These are phyloP conservation scores for Panellus pusillus DNA, from an alignment of 768 basidiomycete genomes.

Conservation along the genomic window DNA sequence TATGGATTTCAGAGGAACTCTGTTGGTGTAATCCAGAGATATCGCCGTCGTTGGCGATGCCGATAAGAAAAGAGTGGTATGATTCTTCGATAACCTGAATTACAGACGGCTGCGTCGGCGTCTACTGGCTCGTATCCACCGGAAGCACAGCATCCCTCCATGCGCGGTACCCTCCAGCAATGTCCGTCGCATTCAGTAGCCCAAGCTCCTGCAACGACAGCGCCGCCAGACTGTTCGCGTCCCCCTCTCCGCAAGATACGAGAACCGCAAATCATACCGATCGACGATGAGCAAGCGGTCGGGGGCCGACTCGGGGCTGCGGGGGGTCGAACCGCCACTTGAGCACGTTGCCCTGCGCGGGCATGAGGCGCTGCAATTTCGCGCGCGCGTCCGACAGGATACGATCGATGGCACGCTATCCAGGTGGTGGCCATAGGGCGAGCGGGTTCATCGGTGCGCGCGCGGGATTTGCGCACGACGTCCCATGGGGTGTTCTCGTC, in stretches of 20 bases:
- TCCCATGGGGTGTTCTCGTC: constrained; percentile 72
- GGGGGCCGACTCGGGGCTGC: too few species aligned
- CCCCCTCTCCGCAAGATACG: constrained; percentile 71
- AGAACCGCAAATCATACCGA: constrained; percentile 76
- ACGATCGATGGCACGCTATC: constrained; percentile 58
- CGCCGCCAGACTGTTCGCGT: constrained; percentile 63
- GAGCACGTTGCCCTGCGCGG: constrained; percentile 66
- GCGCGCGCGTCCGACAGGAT: constrained; percentile 61
- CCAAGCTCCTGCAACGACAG: constrained; percentile 68
- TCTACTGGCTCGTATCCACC: constrained; percentile 30
- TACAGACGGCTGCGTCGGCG: constrained; percentile 2
- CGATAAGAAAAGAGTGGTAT: too few species aligned
- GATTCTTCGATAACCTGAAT: constrained; percentile 4
- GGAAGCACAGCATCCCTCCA: constrained; percentile 73
- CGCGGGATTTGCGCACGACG: constrained; percentile 63
- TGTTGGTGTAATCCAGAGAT: too few species aligned
- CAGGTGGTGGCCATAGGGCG: constrained; percentile 61
- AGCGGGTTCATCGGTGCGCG: constrained; percentile 60
- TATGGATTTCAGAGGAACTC: too few species aligned
- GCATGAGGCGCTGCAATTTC: constrained; percentile 62
- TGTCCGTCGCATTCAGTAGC: constrained; percentile 72
- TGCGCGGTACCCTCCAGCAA: constrained; percentile 70
- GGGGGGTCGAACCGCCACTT: constrained; percentile 83
- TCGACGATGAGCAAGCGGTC: constrained; percentile 65
- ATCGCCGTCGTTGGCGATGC: too few species aligned